A percentile compares a stretch with the other conserved stretches of the same genome.
Conservation (phyloP, 345 rosid species). For the Iberis pinnata region DNA sequence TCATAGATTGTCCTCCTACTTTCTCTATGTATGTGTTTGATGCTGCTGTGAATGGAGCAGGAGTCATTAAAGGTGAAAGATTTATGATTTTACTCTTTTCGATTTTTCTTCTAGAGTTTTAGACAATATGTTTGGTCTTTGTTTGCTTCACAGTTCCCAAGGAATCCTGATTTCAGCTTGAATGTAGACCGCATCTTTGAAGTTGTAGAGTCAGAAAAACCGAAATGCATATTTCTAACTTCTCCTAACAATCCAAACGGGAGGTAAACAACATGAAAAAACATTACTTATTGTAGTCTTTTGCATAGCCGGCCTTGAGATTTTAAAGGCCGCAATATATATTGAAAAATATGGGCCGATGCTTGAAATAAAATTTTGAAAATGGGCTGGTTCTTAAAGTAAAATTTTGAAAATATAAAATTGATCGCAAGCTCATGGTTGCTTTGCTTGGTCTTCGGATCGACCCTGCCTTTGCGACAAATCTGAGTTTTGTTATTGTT, state of each 20-base stretch:
- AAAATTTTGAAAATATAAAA: no score
- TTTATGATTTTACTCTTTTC: neutral
- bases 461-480: neutral
- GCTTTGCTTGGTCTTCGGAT: no score
- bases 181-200: conserved; percentile 65
- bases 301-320: no score
- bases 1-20: conserved; percentile 94
- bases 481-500: neutral
- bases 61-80: conserved; percentile 62
- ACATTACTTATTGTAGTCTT: neutral
- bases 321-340: no score
- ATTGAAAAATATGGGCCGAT: no score
- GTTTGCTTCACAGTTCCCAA: conserved; percentile 51
- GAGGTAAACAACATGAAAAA: conserved; percentile 38
- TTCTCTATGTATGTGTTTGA: conserved; percentile 98
- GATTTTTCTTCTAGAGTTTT: conserved; percentile 1
- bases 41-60: conserved; percentile 85
- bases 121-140: neutral
- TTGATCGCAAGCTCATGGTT: no score
- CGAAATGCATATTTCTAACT: conserved; percentile 91
- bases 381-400: no score
- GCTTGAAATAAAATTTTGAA: no score
- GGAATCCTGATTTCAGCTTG: conserved; percentile 84
- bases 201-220: conserved; percentile 58
- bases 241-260: conserved; percentile 99